phyloP scores from a whole-genome alignment of 129 eudicot genomes.

The Lonicera japonica region DNA sequence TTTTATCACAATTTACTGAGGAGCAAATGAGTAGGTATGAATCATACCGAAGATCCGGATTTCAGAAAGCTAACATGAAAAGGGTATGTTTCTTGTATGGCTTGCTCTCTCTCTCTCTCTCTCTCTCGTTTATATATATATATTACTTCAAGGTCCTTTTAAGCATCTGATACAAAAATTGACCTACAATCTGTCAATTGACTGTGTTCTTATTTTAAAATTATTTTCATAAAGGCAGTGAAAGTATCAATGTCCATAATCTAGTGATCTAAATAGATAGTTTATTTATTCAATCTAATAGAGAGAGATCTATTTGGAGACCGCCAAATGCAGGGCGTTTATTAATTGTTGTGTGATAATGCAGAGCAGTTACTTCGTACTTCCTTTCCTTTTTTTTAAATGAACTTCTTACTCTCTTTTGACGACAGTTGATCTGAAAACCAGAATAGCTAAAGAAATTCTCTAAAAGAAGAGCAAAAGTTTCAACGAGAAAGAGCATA shows the following conservation, averaged over 20 bases:
- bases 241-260: background rate
- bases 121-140: background rate
- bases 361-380: no score
- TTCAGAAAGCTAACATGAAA: constrained; percentile 93
- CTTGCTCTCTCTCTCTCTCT: background rate
- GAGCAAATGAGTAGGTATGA: constrained; percentile 95
- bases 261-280: background rate
- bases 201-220: background rate
- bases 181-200: background rate
- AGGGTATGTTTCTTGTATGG: constrained; percentile 38
- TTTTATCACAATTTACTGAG: constrained; percentile 75
- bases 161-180: background rate
- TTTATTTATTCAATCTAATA: no score
- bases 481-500: no score
- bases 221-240: background rate
- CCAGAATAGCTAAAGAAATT: no score
- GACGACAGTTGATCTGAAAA: no score
- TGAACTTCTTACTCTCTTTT: no score
- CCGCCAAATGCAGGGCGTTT: background rate
- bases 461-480: no score
- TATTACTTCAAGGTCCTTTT: background rate
- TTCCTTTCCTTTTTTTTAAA: no score
- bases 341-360: no score
- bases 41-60: constrained; percentile 88
- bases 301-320: background rate